Conservation (phyloP, 2,329 filamentous ascomycete genomes). For the Colletotrichum cuscutae region DNA sequence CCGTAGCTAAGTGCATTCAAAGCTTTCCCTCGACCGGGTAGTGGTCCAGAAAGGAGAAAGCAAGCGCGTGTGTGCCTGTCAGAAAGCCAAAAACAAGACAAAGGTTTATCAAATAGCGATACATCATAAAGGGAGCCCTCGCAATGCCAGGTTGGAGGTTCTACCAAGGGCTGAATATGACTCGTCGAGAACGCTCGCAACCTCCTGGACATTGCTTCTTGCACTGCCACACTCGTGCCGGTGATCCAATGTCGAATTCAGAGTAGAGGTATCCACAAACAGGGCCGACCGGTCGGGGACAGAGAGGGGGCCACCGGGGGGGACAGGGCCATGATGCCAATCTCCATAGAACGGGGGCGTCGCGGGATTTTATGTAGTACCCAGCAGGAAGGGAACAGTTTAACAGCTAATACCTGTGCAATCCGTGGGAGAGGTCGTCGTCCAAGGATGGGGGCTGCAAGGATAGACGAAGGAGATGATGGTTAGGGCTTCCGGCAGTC, state of each 20-base stretch:
- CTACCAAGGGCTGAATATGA: background rate
- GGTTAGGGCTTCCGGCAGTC: constrained; percentile 30
- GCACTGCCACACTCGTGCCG: constrained; percentile 25
- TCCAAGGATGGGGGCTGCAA: background rate
- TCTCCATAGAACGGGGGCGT: constrained; percentile 22
- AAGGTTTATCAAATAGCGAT: background rate
- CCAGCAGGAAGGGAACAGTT: constrained; percentile 4
- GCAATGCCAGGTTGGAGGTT: background rate
- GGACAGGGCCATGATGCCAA: constrained; percentile 10
- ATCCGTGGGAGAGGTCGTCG: background rate
- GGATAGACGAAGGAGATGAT: background rate
- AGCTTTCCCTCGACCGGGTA: background rate
- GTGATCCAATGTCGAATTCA: constrained; percentile 2
- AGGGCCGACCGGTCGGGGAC: constrained; percentile 9
- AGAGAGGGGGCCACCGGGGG: constrained; percentile 1
- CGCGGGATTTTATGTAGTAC: constrained; percentile 17
- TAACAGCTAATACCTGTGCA: background rate
- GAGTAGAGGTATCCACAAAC: constrained; percentile 19
- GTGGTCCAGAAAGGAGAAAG: background rate
- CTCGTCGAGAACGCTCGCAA: constrained; percentile 10
- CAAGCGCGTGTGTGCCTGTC: too few relatives aligned
- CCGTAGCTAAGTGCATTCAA: background rate
- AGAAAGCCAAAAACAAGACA: background rate
- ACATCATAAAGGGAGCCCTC: background rate
- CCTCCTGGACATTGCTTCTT: constrained; percentile 23